These are phyloP conservation scores for Scutellaria barbata DNA, from an alignment of 257 asterid species.

Conservation along the genomic window DNA sequence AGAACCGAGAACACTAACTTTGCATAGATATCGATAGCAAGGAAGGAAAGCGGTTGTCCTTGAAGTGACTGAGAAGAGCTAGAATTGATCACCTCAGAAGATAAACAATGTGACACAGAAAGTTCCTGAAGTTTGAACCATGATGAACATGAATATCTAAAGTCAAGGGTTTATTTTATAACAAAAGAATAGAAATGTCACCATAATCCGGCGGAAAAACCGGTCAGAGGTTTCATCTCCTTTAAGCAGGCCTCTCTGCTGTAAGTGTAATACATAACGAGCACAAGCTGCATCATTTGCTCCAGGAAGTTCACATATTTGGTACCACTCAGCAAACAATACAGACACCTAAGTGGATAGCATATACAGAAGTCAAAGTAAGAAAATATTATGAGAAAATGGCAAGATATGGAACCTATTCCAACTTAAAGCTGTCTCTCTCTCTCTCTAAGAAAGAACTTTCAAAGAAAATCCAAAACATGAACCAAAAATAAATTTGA, in stretches of 20 bases:
- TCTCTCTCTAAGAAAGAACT: too few species aligned
- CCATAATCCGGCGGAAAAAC: conserved; percentile 83
- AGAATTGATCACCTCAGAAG: conserved; percentile 77
- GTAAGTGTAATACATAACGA: conserved; percentile 64
- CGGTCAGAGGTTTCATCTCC: conserved; percentile 93
- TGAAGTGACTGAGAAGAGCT: conserved; percentile 68
- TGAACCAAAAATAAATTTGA: conserved; percentile 7
- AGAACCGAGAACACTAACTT: conserved; percentile 80
- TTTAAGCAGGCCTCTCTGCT: conserved; percentile 81
- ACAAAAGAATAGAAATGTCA: conserved; percentile 34
- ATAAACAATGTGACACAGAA: conserved; percentile 83
- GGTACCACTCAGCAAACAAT: conserved; percentile 87
- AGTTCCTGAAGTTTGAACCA: conserved; percentile 65
- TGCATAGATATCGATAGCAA: conserved; percentile 91
- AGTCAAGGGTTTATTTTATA: not conserved
- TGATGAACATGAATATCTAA: conserved; percentile 8
- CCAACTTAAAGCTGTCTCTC: too few species aligned
- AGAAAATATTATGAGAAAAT: conserved; percentile 9
- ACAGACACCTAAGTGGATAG: conserved; percentile 56
- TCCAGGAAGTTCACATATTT: conserved; percentile 86
- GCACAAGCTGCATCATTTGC: conserved; percentile 77
- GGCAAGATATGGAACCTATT: too few species aligned
- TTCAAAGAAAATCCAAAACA: not conserved
- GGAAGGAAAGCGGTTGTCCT: conserved; percentile 80
- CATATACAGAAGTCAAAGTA: conserved; percentile 10